phyloP scores from a whole-genome alignment of 495 filamentous ascomycete genomes.

The Penicillium tannophilum region DNA sequence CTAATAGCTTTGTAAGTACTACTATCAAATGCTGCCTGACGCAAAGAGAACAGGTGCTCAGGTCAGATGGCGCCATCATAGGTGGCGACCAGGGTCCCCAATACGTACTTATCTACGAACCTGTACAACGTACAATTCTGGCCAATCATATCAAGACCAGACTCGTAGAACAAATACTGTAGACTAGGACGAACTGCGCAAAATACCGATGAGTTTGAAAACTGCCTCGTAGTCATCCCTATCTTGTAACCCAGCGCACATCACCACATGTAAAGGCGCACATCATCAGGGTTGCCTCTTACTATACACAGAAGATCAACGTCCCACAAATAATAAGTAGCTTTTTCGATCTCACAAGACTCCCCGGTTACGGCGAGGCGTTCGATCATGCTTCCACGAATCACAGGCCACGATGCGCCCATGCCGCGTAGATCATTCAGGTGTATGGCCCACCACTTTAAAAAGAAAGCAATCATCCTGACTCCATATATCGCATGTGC shows the following conservation, averaged over 20 bases:
- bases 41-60: not conserved
- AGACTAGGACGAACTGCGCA: too few relatives aligned
- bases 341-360: not conserved
- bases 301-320: not conserved
- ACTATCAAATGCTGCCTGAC: not conserved
- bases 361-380: not conserved
- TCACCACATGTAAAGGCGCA: not conserved
- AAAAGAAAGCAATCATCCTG: not conserved
- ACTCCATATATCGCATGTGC: not conserved
- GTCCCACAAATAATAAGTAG: not conserved
- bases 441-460: not conserved
- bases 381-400: constrained; percentile 9
- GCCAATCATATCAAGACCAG: too few relatives aligned
- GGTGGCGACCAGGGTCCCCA: not conserved
- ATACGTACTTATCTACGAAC: not conserved
- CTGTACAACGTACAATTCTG: too few relatives aligned
- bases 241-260: not conserved
- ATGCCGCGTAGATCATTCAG: constrained; percentile 6
- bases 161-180: too few relatives aligned
- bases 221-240: too few relatives aligned
- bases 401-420: constrained; percentile 1
- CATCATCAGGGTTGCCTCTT: not conserved
- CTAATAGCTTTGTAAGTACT: too few relatives aligned
- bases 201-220: too few relatives aligned
- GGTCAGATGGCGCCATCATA: not conserved